Base-by-base conservation (phyloP, 768 basidiomycete species). In the Xerocomellus chrysenteron region DNA sequence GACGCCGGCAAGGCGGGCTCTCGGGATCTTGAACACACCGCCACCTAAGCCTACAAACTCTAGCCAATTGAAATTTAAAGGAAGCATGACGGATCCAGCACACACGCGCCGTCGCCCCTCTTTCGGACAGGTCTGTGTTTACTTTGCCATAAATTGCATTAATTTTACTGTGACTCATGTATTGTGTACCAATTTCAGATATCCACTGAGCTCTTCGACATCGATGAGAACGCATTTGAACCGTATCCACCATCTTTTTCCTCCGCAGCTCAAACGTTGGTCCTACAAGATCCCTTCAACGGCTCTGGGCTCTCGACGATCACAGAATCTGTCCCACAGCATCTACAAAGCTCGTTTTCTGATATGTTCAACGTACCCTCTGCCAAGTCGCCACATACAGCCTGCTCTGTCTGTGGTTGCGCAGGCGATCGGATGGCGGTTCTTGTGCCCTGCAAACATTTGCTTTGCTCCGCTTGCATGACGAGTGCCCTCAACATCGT, bases 401-500 rank as follows among this genome's bases (percentile, higher is more conserved):
- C 77, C 12, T 90, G 88, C 60, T 84, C 87, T 17, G 86, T 89
- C 26, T 90, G 88, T 60, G 81, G 85, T 24, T 75, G 74, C 40
- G 64, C 71, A 40, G 71, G 74, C 43, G 76, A 70, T 54, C 76
- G 63, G 21, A 76, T 90, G 37, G 90, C 86, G 2, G 76, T 89
- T 57, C 80, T 94, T 19, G 78, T 82, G 24, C 91, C 92, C 0
- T 94, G 92, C 71, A 68, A 74, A 7, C 92, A 94, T 68, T 79
- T 86, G 1, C 75, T 93, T 2, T 94, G 92, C 67, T 88, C 90
- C 3, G 80, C 80, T 11, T 94, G 92, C 66, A 78, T 94, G 53
- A 94, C 92, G 1, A 91, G 90, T 49, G 88, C 90, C 9, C 77
- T 94, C 50, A 94, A 94, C 62, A 93, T 93, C 50, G 92, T 92